Evolutionary conservation across 1,284 basidiomycete species (phyloP).

Genomic region (Fomitopsis palustris): DNA sequence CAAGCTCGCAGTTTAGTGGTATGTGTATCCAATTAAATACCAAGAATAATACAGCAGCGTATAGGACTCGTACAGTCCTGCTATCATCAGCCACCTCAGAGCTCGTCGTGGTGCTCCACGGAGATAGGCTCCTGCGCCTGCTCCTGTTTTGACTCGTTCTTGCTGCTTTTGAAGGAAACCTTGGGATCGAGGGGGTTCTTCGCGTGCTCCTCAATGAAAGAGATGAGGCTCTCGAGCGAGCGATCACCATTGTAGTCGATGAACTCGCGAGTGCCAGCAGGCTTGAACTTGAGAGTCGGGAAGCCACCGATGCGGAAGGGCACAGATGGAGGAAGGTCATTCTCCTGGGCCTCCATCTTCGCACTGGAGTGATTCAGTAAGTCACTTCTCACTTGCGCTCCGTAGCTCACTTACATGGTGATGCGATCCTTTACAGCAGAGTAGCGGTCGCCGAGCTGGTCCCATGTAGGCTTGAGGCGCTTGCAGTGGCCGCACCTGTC

Average conservation of each 20-base stretch:
- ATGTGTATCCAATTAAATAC: not conserved
- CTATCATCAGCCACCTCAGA: conserved; percentile 22
- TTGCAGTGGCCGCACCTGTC: conserved; percentile 92
- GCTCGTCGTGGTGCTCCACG: conserved; percentile 29
- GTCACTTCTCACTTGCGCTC: not conserved
- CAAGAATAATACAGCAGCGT: not conserved
- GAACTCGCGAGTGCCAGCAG: conserved; percentile 84
- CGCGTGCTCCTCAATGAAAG: conserved; percentile 81
- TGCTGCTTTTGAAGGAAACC: conserved; percentile 16
- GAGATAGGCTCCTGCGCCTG: conserved; percentile 13
- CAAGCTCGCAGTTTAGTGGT: not conserved
- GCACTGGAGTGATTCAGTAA: conserved; percentile 48
- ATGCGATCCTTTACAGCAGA: conserved; percentile 74
- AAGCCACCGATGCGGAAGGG: conserved; percentile 87
- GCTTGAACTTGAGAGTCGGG: conserved; percentile 98
- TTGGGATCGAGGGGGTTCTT: conserved; percentile 62
- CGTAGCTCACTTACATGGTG: conserved; percentile 59
- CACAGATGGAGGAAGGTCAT: conserved; percentile 87
- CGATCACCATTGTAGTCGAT: conserved; percentile 94
- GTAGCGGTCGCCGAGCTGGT: conserved; percentile 87
- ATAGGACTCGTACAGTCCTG: conserved; percentile 1
- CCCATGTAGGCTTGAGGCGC: conserved; percentile 94
- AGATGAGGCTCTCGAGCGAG: conserved; percentile 79
- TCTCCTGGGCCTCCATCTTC: conserved; percentile 96
- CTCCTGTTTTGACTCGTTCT: conserved; percentile 22